Conservation (phyloP, 2,329 filamentous ascomycete species). For the Aspergillus jensenii region DNA sequence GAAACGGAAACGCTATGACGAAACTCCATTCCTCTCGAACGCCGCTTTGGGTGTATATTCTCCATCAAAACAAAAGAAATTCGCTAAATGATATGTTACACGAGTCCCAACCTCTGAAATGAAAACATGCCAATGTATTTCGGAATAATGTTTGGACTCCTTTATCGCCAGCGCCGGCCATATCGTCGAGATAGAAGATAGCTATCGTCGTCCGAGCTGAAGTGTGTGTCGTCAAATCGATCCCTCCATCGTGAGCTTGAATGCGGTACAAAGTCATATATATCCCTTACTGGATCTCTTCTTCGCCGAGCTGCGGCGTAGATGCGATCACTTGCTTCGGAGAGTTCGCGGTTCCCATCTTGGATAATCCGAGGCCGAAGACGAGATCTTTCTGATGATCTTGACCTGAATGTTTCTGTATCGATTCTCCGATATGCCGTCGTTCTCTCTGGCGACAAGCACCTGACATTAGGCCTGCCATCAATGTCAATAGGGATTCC, state of each 20-base stretch:
- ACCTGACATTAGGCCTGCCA: not conserved
- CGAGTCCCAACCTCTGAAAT: not conserved
- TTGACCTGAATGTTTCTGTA: not conserved
- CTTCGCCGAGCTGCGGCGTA: conserved; percentile 15
- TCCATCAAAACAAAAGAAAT: conserved; percentile 4
- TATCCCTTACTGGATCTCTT: conserved; percentile 10
- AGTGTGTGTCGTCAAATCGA: conserved; percentile 8
- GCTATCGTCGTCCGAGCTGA: conserved; percentile 1
- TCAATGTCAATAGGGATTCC: not conserved
- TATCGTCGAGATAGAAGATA: conserved; percentile 2
- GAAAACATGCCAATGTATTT: not conserved
- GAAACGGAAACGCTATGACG: not conserved
- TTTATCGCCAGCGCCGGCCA: conserved; percentile 2
- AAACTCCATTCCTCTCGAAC: not conserved
- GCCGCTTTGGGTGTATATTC: not conserved
- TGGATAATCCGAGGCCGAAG: conserved; percentile 25
- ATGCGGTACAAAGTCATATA: conserved; percentile 6
- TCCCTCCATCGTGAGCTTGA: conserved; percentile 4
- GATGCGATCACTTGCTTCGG: conserved; percentile 20
- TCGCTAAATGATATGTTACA: not conserved
- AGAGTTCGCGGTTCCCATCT: conserved; percentile 24
- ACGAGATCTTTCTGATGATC: not conserved
- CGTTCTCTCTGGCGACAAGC: conserved; percentile 1
- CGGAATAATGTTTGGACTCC: not conserved
- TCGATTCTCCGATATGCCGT: not conserved